Conservation (phyloP, 257 asterid genomes). For the Linderniella brevidens region DNA sequence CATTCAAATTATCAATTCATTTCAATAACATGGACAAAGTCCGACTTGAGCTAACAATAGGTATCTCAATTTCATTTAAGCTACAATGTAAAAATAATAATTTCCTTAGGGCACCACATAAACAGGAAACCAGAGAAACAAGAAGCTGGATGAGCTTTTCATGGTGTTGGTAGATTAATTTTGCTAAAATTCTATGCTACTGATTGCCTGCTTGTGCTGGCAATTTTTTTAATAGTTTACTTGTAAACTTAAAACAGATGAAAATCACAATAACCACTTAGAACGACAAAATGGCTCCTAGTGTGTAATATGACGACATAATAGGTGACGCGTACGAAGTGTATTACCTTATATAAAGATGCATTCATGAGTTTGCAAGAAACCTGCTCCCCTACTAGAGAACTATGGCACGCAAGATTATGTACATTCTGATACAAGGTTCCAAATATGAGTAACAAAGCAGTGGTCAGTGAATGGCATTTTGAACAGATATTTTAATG, state of each 20-base stretch:
- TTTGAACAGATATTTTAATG: conserved; percentile 6
- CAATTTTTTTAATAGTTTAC: too few species aligned
- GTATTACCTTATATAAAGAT: conserved; percentile 53
- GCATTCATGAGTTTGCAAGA: conserved; percentile 45
- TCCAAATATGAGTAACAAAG: conserved; percentile 14
- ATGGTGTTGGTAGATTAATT: too few species aligned
- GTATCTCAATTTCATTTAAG: too few species aligned
- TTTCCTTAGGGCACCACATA: too few species aligned
- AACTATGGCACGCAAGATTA: conserved; percentile 24
- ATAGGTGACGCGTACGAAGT: conserved; percentile 3
- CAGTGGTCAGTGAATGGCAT: conserved; percentile 7
- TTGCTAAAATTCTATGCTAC: too few species aligned
- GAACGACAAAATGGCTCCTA: conserved; percentile 8
- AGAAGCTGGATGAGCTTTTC: too few species aligned
- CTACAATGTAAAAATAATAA: too few species aligned
- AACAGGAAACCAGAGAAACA: too few species aligned
- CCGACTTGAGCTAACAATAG: too few species aligned
- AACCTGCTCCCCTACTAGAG: conserved; percentile 20
- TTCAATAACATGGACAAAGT: too few species aligned
- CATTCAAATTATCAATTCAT: too few species aligned
- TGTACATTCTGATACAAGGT: conserved; percentile 49
- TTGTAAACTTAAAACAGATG: neutral
- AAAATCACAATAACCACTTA: conserved; percentile 3
- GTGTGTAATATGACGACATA: conserved; percentile 2
- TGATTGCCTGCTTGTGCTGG: too few species aligned